Percentiles rank a stretch among this genome's conserved stretches.
Evolutionary conservation across 2,329 filamentous ascomycete species (phyloP).

Genomic region (Hypoxylon sp.): DNA sequence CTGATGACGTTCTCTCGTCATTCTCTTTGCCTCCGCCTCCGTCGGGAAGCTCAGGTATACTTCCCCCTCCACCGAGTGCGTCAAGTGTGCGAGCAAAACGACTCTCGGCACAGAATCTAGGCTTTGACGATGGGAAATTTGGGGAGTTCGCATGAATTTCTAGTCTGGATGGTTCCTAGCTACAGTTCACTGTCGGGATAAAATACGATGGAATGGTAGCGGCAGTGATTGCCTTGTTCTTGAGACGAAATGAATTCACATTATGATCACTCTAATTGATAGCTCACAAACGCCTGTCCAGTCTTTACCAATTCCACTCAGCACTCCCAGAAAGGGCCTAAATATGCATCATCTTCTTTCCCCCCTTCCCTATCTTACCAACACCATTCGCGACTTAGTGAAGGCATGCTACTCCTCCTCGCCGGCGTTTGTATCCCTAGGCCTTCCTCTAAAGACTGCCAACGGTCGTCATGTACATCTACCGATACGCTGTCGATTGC

Average conservation of each 20-base stretch:
- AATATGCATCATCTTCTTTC: slow-evolving; percentile 22
- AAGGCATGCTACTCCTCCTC: slow-evolving; percentile 40
- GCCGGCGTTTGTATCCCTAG: background rate
- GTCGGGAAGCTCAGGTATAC: slow-evolving; percentile 57
- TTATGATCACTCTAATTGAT: slow-evolving; percentile 25
- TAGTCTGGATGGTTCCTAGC: slow-evolving; percentile 53
- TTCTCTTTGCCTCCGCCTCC: slow-evolving; percentile 85
- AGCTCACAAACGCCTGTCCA: slow-evolving; percentile 20
- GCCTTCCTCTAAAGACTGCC: background rate
- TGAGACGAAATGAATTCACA: slow-evolving; percentile 21
- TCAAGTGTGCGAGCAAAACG: slow-evolving; percentile 73
- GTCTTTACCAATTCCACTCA: slow-evolving; percentile 5
- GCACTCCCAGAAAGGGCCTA: slow-evolving; percentile 9
- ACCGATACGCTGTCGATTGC: background rate
- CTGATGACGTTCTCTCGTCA: slow-evolving; percentile 58
- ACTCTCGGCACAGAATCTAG: slow-evolving; percentile 73
- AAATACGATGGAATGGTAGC: slow-evolving; percentile 8
- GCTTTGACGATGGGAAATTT: slow-evolving; percentile 90
- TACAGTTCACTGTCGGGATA: slow-evolving; percentile 17
- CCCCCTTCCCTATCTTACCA: slow-evolving; percentile 6
- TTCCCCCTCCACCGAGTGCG: slow-evolving; percentile 78
- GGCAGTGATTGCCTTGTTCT: slow-evolving; percentile 14
- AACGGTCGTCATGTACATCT: background rate
- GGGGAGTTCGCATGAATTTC: slow-evolving; percentile 75
- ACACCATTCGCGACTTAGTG: slow-evolving; percentile 23